Base-by-base conservation (phyloP, 129 eudicot species). In the Flaveria bidentis region DNA sequence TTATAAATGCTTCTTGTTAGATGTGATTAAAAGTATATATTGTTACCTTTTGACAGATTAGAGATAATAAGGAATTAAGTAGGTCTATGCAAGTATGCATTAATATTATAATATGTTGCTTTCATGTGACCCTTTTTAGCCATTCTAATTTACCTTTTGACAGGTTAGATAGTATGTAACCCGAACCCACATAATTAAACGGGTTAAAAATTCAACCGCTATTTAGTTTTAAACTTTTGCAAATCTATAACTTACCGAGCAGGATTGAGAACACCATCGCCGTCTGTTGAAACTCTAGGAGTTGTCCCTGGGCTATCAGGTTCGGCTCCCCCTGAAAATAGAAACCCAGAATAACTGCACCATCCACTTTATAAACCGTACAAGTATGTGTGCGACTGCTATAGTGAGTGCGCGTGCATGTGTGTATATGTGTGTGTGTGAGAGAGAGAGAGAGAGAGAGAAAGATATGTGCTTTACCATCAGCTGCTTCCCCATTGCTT, bases 201-300 rank as follows among this genome's bases (percentile, higher is more conserved):
- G 1, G 2, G 2, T n/a, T 16, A 15, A 39, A 17, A 36, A 16
- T 9, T 15, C 26, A 49, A 17, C 20, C 50, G 16, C 15, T 41
- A 14, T 11, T 13, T 14, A 57, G 0, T 45, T 18, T 46, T 5
- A 14, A 63, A 62, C 2, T 62, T 36, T 11, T 9, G 44, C 52
- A 65, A 72, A 30, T 53, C 58, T 14, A 58, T 78, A 6, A 15
- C 61, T 63, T 88, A 88, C 88, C 82, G 71, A n/a, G 78, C 53
- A 71, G 92, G 85, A 76, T 85, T 87, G 46, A 69, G 71, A 60
- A 77, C 81, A 74, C 69, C 76, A 76, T 86, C 86, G 39, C 57
- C 12, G 52, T 76, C 91, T 53, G 86, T 63, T 57, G 84, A 84
- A 80, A 86, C 72, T 17, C 71, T 82, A 52, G 91, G 87, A 60